Base-by-base conservation (phyloP, 163 green algal species). In the Trebouxia gelatinosa region DNA sequence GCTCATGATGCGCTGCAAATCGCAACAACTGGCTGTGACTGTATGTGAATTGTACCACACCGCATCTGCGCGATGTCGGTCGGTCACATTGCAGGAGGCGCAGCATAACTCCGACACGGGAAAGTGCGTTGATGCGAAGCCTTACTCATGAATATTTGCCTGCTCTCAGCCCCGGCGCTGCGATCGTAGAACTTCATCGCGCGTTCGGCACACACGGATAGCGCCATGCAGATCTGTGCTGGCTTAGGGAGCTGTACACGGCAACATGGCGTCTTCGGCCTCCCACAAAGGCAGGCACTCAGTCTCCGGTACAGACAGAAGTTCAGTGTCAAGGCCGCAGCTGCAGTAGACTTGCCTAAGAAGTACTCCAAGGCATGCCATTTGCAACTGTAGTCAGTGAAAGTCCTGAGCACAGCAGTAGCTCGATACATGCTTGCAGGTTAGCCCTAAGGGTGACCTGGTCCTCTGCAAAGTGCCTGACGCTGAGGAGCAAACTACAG, bases 401-500 rank as follows among this genome's bases (percentile, higher is more conserved):
- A 13, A 17, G 32, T 31, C 70, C 68, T 78, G 32, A n/a, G 3
- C 29, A 1, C 17, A 26, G 19, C 79, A n/a, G 40, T 13, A 59
- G 34, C 23, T 34, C 16, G 23, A 39, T 37, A 19, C 28, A 26
- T 81, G 29, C 28, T 31, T 74, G 50, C 87, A 98, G 93, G 82
- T 98, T 5, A 78, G 58, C 26, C 92, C 94, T 17, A 94, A 92
- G 82, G 93, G 92, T 21, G 91, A 97, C 64, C 85, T 92, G 7
- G 88, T 97, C 6, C 85, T 97, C 50, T 89, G 94, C 2, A 92
- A 91, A 74, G 90, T 96, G 6, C 92, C 88, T 28, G 86, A 94
- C 67, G 86, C 92, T 76, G 93, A 98, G 82, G 84, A 92, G 58
- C 92, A 95, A 81, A 97, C 93, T 0, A 82, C 87, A 28, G 94